Conservation (phyloP, 2,329 filamentous ascomycete genomes). For the Septoria petroselini region DNA sequence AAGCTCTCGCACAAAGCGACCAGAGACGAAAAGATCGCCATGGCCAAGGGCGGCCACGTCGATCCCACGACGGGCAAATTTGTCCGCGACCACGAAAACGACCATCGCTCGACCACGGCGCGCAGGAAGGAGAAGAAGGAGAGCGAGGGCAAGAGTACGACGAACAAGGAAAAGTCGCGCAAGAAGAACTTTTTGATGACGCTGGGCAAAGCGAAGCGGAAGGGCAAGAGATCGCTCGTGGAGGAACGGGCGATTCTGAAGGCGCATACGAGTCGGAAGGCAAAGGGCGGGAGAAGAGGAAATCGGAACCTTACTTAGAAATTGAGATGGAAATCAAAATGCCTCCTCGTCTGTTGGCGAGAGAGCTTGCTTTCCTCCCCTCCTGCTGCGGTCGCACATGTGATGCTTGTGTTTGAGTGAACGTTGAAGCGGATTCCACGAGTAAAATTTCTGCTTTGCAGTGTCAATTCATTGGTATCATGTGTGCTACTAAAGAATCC, state of each 20-base stretch:
- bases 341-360: too few species aligned
- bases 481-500: too few species aligned
- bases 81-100: constrained; percentile 52
- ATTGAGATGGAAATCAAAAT: too few species aligned
- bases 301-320: constrained; percentile 48
- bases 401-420: too few species aligned
- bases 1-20: constrained; percentile 74
- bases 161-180: constrained; percentile 92
- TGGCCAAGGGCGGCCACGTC: constrained; percentile 61
- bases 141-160: constrained; percentile 87
- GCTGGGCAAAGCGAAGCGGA: constrained; percentile 88
- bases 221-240: constrained; percentile 89
- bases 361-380: too few species aligned
- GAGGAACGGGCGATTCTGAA: constrained; percentile 78
- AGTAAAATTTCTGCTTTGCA: too few species aligned
- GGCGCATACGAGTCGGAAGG: constrained; percentile 77
- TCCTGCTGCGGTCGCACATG: too few species aligned
- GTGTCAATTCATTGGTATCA: too few species aligned
- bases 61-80: constrained; percentile 53
- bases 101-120: constrained; percentile 83
- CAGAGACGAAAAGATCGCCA: constrained; percentile 82
- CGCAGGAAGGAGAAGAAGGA: constrained; percentile 84
- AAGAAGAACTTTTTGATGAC: constrained; percentile 99
- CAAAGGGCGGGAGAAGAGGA: constrained; percentile 76
- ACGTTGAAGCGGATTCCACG: too few species aligned